Evolutionary conservation across 2,329 filamentous ascomycete species (phyloP).

Genomic region (Venturia carpophila): DNA sequence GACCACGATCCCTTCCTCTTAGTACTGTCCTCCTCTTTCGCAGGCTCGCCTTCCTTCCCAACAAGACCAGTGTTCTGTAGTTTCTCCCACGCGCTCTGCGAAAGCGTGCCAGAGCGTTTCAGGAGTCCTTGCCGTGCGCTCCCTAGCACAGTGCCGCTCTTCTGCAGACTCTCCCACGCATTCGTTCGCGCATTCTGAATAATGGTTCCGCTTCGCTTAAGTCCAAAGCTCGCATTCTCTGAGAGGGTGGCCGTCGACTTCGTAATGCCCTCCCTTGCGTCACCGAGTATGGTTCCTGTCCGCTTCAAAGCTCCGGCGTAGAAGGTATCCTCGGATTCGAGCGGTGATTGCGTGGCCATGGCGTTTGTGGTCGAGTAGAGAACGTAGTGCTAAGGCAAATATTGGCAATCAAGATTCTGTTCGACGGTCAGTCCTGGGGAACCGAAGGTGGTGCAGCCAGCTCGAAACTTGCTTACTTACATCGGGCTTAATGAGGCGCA

Average conservation of each 20-base stretch:
- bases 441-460: background rate
- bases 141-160: slow-evolving; percentile 13
- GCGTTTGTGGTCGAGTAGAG: background rate
- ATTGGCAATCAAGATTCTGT: background rate
- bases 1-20: slow-evolving; percentile 29
- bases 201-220: slow-evolving; percentile 12
- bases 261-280: slow-evolving; percentile 14
- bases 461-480: background rate
- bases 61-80: background rate
- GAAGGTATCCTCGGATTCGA: slow-evolving; percentile 17
- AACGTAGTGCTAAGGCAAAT: background rate
- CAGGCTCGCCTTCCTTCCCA: slow-evolving; percentile 1
- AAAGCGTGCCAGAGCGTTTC: slow-evolving; percentile 16
- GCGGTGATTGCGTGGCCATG: slow-evolving; percentile 8
- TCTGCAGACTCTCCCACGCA: slow-evolving; percentile 11
- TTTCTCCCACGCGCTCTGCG: background rate
- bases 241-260: slow-evolving; percentile 8
- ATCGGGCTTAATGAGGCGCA: background rate
- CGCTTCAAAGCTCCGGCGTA: slow-evolving; percentile 16
- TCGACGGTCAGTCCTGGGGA: background rate
- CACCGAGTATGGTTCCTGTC: slow-evolving; percentile 14
- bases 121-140: background rate
- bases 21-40: slow-evolving; percentile 26
- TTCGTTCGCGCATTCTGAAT: slow-evolving; percentile 4
- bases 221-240: slow-evolving; percentile 11